These are phyloP conservation scores for Waltergamsia citrina DNA, from an alignment of 2,329 filamentous ascomycete genomes.

Conservation along the genomic window DNA sequence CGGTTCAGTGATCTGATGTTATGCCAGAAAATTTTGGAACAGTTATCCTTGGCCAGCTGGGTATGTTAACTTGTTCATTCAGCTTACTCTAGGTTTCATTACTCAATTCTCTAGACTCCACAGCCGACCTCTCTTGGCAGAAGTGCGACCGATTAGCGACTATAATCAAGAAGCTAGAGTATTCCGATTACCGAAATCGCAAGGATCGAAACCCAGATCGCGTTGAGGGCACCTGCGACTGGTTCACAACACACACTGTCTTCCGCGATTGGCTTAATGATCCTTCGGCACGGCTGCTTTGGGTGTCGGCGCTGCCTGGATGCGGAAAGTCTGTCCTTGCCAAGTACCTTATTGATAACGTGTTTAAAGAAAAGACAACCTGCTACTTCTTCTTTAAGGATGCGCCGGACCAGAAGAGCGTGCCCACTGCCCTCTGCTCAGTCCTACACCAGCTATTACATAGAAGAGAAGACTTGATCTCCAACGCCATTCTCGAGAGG, in stretches of 20 bases:
- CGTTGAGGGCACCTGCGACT: slow-evolving; percentile 14
- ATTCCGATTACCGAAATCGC: too few species aligned
- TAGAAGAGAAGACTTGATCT: slow-evolving; percentile 16
- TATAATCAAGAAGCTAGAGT: too few species aligned
- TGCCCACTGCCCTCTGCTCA: slow-evolving; percentile 24
- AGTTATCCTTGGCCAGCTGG: too few species aligned
- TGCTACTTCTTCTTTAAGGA: slow-evolving; percentile 36
- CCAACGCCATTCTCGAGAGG: slow-evolving; percentile 18
- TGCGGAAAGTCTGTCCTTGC: slow-evolving; percentile 28
- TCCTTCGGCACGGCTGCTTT: slow-evolving; percentile 17
- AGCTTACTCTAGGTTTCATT: too few species aligned
- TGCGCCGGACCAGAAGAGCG: slow-evolving; percentile 22
- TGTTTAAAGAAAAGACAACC: slow-evolving; percentile 12
- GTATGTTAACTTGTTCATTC: too few species aligned
- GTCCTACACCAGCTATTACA: slow-evolving; percentile 28
- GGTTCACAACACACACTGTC: slow-evolving; percentile 18
- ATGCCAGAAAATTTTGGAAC: too few species aligned
- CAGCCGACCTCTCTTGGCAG: too few species aligned
- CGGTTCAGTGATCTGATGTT: too few species aligned
- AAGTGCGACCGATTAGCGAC: too few species aligned
- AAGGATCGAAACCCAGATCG: slow-evolving; percentile 5
- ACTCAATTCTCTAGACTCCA: too few species aligned
- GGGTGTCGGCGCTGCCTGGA: slow-evolving; percentile 27
- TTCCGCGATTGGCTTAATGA: slow-evolving; percentile 17
- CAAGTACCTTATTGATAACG: slow-evolving; percentile 18